Evolutionary conservation across 805 yeast species (phyloP).

Genomic region (Crinitomyces ghanaensis): DNA sequence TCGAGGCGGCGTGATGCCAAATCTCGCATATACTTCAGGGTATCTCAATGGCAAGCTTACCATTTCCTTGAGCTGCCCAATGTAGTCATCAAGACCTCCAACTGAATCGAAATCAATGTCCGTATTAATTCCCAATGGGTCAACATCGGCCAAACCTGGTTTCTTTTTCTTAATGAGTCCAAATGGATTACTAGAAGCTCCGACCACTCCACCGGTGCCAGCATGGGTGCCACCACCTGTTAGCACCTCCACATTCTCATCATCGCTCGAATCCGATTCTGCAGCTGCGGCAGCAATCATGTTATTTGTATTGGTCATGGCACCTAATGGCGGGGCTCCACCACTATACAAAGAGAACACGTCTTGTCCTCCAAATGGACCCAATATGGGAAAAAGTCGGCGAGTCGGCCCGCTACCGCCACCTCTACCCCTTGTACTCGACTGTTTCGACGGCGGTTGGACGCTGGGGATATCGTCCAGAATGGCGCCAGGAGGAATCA

Average conservation of each 20-base stretch:
- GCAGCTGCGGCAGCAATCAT: conserved; percentile 10
- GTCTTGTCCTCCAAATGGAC: conserved; percentile 97
- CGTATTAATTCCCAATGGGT: conserved; percentile 86
- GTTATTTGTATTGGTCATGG: no score
- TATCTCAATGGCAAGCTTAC: conserved; percentile 84
- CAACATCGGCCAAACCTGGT: conserved; percentile 61
- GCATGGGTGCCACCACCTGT: conserved; percentile 4
- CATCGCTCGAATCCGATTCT: conserved; percentile 38
- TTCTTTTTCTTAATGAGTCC: conserved; percentile 15
- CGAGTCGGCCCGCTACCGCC: conserved; percentile 35
- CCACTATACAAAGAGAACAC: conserved; percentile 73
- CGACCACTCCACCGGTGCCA: conserved; percentile 2
- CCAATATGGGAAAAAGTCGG: conserved; percentile 83
- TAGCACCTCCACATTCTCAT: conserved; percentile 21
- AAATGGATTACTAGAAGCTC: conserved; percentile 5
- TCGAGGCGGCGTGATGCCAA: conserved; percentile 89
- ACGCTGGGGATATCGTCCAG: conserved; percentile 24
- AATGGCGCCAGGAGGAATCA: conserved; percentile 65
- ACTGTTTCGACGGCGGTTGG: conserved; percentile 27
- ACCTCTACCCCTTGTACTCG: conserved; percentile 19
- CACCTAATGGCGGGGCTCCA: conserved; percentile 30
- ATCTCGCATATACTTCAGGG: conserved; percentile 86
- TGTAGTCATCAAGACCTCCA: conserved; percentile 87
- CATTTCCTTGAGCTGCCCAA: conserved; percentile 92
- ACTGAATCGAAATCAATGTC: conserved; percentile 73